These are phyloP conservation scores for Eryngium alpinum DNA, from an alignment of 140 eudicot species.

Conservation along the genomic window DNA sequence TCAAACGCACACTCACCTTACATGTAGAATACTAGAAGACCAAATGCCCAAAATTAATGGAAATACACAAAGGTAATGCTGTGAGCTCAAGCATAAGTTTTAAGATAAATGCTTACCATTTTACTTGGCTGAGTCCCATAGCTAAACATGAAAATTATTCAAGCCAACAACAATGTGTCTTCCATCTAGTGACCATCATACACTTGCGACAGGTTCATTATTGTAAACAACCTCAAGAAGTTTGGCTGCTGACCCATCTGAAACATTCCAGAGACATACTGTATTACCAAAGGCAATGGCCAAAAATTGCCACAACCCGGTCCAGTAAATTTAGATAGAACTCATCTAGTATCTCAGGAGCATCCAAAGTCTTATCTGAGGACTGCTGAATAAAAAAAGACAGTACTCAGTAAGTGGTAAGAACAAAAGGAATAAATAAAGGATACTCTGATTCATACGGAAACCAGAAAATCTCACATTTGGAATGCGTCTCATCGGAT, in stretches of 20 bases:
- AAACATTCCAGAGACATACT: constrained; percentile 59
- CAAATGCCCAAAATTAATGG: background rate
- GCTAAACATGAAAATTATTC: constrained; percentile 37
- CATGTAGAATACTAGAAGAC: background rate
- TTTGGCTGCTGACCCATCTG: constrained; percentile 39
- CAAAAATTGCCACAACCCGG: too few relatives aligned
- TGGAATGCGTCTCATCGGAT: constrained; percentile 26
- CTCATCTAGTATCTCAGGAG: constrained; percentile 56
- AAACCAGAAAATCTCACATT: constrained; percentile 18
- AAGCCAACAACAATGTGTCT: constrained; percentile 49
- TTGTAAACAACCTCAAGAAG: constrained; percentile 40
- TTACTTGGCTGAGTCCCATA: constrained; percentile 38
- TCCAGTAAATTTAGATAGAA: constrained; percentile 50
- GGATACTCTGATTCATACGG: background rate
- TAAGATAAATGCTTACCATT: constrained; percentile 21
- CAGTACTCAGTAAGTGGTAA: background rate
- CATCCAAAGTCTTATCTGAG: constrained; percentile 52
- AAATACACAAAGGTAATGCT: background rate
- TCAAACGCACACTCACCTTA: background rate
- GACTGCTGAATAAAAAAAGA: constrained; percentile 26
- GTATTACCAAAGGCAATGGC: constrained; percentile 48
- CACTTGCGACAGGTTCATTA: constrained; percentile 53
- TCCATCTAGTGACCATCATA: constrained; percentile 55
- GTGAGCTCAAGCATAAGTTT: too few relatives aligned
- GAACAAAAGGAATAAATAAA: background rate